Evolutionary conservation across 2,329 filamentous ascomycete genomes (phyloP), one percentile per base, ranked within the genome.

Genomic region (Epichloe baconii): DNA sequence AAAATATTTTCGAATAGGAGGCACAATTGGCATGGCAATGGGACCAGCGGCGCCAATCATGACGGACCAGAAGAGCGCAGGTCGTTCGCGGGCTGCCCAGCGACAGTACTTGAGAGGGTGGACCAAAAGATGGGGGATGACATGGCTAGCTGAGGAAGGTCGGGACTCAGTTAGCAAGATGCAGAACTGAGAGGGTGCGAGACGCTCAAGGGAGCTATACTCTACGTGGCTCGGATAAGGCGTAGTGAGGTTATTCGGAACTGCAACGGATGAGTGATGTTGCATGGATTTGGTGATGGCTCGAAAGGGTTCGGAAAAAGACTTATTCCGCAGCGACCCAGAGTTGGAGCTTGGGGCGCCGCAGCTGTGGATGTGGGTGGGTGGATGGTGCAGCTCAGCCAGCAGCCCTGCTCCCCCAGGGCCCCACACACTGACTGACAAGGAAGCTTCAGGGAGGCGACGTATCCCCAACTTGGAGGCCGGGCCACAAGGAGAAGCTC

Each of bases 51-150:
- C 73, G 59, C 87, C 91, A 58, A 97, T 72, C 53, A 87, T 65
- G 62, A 88, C 73, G 61, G 87, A 88, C 79, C 82, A 97, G 77
- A 96, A 95, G 73, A 89, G 85, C 53, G 89, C 89, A 48, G 93
- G 93, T 68, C 86, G 86, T 70, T 93, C 85, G 71, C 88, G 84
- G 48, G 86, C 78, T 49, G 89, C 83, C 88, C 90, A 97, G 70
- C 84, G 84, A 63, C 86, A 71, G 81, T 95, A 97, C 62, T 82
- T 82, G 66, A 94, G 64, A 57, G 93, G 53, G 79, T 77, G 58
- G 81, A 78, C 82, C 85, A 96, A 85, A 98, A 96, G 61, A 88
- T 85, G 51, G 78, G 75, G 54, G 76, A 61, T 56, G 79, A 77
- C 84, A 89, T 89, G 56, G 21, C 65, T 65, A 55, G 50, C 52